phyloP scores from a whole-genome alignment of 176 grass and related monocot genomes.

The sorghum (Sorghum bicolor) region Sorghum_bicolor_NCBIv3 NC_012875.2:566001-566500 shows the following conservation, averaged over 20 bases:
- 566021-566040: not conserved
- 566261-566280: not conserved
- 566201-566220: constrained; percentile 39
- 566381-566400: not conserved
- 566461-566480: too few species aligned
- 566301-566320: not conserved
- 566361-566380: not conserved
- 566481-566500: too few species aligned
- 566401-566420: too few species aligned
- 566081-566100: not conserved
- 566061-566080: not conserved
- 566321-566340: not conserved
- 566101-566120: constrained; percentile 10
- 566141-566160: constrained; percentile 72
- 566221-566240: not conserved
- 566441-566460: too few species aligned
- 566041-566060: constrained; percentile 15
- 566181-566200: constrained; percentile 54
- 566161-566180: constrained; percentile 74
- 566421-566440: too few species aligned
- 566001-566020: not conserved
- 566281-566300: not conserved
- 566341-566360: not conserved
- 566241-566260: not conserved
- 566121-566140: constrained; percentile 34